Percentiles rank a stretch among this genome's conserved stretches.
Conservation (phyloP, 208 protist species). For the Acanthamoeba healyi region DNA sequence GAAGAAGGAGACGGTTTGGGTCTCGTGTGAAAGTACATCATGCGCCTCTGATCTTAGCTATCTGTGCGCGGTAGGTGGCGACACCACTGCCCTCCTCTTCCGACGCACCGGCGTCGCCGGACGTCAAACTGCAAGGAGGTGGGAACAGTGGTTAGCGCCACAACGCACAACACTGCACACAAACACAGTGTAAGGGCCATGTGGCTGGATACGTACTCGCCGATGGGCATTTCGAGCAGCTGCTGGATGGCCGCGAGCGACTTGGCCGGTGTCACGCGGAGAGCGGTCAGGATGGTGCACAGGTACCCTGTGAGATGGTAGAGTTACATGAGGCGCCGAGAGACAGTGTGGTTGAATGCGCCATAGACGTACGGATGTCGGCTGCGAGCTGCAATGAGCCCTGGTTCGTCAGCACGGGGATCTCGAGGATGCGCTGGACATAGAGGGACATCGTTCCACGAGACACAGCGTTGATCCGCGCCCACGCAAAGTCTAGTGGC, state of each 20-base stretch:
- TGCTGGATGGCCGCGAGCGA: slow-evolving; percentile 39
- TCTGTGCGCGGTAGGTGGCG: slow-evolving; percentile 37
- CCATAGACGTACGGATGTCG: slow-evolving; percentile 42
- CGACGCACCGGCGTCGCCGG: background rate
- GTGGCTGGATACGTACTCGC: background rate
- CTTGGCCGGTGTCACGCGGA: slow-evolving; percentile 36
- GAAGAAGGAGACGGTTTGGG: no score
- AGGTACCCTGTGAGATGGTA: background rate
- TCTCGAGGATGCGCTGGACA: slow-evolving; percentile 68
- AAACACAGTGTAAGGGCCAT: no score
- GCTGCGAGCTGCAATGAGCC: slow-evolving; percentile 31
- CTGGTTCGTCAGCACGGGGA: slow-evolving; percentile 21
- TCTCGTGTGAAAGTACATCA: no score
- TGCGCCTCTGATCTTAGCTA: slow-evolving; percentile 18
- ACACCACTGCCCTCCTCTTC: background rate
- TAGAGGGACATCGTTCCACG: slow-evolving; percentile 68
- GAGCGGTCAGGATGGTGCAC: slow-evolving; percentile 50
- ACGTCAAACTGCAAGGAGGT: background rate
- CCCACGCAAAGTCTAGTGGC: slow-evolving; percentile 26
- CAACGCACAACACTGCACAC: no score
- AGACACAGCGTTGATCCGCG: slow-evolving; percentile 43
- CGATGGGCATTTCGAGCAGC: background rate
- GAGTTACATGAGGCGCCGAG: background rate
- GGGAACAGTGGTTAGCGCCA: no score
- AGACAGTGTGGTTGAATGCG: no score